phyloP scores from a whole-genome alignment of 2,329 filamentous ascomycete species.

The Lachnellula hyalina region DNA sequence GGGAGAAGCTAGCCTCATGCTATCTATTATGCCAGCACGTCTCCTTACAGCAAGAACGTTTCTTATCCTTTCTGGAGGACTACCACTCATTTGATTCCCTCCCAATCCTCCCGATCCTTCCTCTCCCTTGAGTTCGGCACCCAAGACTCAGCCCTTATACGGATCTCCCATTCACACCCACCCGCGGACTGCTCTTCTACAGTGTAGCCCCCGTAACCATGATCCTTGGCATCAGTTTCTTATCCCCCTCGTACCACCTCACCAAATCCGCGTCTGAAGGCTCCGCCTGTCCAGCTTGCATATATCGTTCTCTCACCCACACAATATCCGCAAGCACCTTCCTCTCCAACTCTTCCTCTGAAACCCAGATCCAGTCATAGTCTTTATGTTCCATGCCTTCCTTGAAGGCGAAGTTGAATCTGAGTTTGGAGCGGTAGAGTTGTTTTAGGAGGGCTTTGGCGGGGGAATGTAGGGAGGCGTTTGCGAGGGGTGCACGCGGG shows the following conservation, averaged over 20 bases:
- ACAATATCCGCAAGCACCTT: slow-evolving; percentile 16
- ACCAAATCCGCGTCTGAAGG: slow-evolving; percentile 13
- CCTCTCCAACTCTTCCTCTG: slow-evolving; percentile 9
- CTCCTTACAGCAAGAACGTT: too few species aligned
- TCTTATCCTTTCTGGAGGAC: too few species aligned
- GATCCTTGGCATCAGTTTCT: neutral
- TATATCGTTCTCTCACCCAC: slow-evolving; percentile 13
- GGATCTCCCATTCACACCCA: too few species aligned
- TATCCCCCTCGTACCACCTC: slow-evolving; percentile 6
- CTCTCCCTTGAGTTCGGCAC: too few species aligned
- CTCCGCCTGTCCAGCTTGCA: slow-evolving; percentile 7
- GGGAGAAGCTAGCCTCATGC: too few species aligned
- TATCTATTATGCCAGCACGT: too few species aligned
- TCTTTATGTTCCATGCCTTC: neutral
- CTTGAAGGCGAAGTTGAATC: neutral
- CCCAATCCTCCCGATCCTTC: too few species aligned
- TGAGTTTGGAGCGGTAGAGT: slow-evolving; percentile 11
- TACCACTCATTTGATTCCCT: too few species aligned
- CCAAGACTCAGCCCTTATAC: too few species aligned
- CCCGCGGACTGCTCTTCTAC: neutral
- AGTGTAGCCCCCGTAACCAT: neutral
- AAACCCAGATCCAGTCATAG: slow-evolving; percentile 12
- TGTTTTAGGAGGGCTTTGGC: slow-evolving; percentile 5
- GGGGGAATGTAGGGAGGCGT: neutral
- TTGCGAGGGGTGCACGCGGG: neutral